Conservation (phyloP, 2,329 filamentous ascomycete genomes). For the Paraphaeosphaeria minitans region DNA sequence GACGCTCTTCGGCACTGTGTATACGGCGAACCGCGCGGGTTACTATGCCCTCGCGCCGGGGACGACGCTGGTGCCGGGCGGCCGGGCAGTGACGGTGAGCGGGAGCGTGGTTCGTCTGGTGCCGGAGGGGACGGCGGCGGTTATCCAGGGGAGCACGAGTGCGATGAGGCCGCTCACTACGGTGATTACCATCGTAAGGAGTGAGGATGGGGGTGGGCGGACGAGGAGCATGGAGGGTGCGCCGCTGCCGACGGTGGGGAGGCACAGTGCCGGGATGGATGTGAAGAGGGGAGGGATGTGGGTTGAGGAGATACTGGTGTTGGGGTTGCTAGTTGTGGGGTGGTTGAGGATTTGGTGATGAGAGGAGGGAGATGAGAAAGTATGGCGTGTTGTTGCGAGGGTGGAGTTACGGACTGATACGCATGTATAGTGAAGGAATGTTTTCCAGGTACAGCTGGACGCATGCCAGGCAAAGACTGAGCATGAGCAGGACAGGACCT, state of each 20-base stretch:
- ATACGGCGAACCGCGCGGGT: constrained; percentile 51
- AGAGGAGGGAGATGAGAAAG: constrained; percentile 10
- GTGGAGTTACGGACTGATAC: too few species aligned
- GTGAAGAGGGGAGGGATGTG: constrained; percentile 9
- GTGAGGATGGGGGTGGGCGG: not conserved
- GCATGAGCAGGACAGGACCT: not conserved
- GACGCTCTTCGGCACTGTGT: constrained; percentile 44
- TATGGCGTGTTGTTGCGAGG: not conserved
- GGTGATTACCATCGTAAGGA: constrained; percentile 24
- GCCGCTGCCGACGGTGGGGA: constrained; percentile 15
- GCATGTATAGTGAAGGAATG: too few species aligned
- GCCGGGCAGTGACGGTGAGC: constrained; percentile 39
- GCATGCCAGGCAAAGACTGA: not conserved
- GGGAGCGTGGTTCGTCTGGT: constrained; percentile 41
- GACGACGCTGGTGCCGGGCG: constrained; percentile 45
- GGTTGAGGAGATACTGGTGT: constrained; percentile 21
- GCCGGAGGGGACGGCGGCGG: constrained; percentile 31
- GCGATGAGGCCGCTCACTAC: constrained; percentile 28
- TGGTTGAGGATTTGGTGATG: constrained; percentile 25
- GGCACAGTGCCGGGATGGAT: constrained; percentile 8
- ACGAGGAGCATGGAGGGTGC: not conserved
- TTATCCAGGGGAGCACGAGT: constrained; percentile 33
- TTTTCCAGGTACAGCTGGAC: not conserved
- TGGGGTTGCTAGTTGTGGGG: constrained; percentile 19
- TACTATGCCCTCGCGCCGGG: constrained; percentile 49